phyloP scores from a whole-genome alignment of 208 protist species.

The Trypanosomatidae sp. region DNA sequence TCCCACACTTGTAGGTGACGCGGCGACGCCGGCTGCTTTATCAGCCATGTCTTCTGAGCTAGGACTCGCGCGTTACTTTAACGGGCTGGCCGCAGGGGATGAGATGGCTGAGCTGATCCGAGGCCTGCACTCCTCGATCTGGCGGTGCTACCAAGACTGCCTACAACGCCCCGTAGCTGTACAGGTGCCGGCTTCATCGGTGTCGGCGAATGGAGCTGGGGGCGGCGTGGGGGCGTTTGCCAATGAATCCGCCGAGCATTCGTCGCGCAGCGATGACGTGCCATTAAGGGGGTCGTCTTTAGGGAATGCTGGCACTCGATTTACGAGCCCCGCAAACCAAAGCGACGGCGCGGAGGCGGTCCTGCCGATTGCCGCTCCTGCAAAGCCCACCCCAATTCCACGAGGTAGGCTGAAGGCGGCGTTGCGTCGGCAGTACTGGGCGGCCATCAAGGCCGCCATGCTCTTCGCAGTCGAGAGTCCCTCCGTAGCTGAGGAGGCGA shows the following conservation, averaged over 20 bases:
- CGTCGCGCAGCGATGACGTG: background rate
- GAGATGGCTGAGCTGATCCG: conserved; percentile 36
- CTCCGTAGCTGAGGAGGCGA: conserved; percentile 48
- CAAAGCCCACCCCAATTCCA: conserved; percentile 1
- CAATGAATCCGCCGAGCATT: background rate
- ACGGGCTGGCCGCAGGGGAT: conserved; percentile 43
- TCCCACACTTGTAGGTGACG: background rate
- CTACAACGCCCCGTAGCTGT: background rate
- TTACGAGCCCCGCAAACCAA: too few relatives aligned
- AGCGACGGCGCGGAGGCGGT: background rate
- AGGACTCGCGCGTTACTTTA: conserved; percentile 30
- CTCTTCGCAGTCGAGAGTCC: conserved; percentile 69
- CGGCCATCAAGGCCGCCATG: conserved; percentile 38
- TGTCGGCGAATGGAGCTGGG: background rate
- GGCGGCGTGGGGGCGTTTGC: background rate
- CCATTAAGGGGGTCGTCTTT: background rate
- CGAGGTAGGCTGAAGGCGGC: background rate
- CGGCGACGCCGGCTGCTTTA: background rate
- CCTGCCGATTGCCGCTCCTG: background rate
- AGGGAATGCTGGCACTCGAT: too few relatives aligned
- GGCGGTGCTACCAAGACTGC: conserved; percentile 28
- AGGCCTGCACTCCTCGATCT: conserved; percentile 24
- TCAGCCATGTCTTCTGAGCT: background rate
- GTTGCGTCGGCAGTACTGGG: conserved; percentile 14
- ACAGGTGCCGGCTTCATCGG: background rate